phyloP scores from a whole-genome alignment of 1,284 basidiomycete genomes.

The Trametes versicolor region DNA sequence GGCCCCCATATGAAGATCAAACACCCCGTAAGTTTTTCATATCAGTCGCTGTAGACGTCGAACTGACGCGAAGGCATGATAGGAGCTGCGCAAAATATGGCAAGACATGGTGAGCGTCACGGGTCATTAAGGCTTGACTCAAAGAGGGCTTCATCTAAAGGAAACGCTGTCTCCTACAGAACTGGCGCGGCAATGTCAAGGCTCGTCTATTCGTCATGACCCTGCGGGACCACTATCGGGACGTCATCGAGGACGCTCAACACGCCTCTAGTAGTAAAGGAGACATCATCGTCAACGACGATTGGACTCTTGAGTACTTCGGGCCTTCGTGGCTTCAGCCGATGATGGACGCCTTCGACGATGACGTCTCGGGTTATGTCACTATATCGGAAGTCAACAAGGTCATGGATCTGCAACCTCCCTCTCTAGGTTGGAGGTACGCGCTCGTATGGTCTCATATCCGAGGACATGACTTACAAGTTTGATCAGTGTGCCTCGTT shows the following conservation, averaged over 20 bases:
- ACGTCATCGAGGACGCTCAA: slow-evolving; percentile 24
- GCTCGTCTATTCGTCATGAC: slow-evolving; percentile 27
- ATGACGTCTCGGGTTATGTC: slow-evolving; percentile 45
- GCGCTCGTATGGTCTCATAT: neutral
- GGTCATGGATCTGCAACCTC: slow-evolving; percentile 24
- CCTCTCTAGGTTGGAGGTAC: slow-evolving; percentile 27
- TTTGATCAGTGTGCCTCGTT: slow-evolving; percentile 22
- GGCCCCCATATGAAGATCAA: slow-evolving; percentile 41
- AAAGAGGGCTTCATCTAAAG: too few species aligned
- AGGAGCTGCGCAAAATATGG: slow-evolving; percentile 39
- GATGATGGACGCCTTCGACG: slow-evolving; percentile 45
- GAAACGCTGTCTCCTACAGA: slow-evolving; percentile 5
- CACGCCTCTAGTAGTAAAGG: neutral
- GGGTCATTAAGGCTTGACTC: too few species aligned
- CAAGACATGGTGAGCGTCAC: slow-evolving; percentile 40
- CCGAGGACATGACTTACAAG: neutral
- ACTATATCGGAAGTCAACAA: slow-evolving; percentile 42
- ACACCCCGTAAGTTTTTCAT: slow-evolving; percentile 32
- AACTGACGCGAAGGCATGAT: slow-evolving; percentile 34
- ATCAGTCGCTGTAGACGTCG: slow-evolving; percentile 10
- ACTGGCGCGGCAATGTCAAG: slow-evolving; percentile 29
- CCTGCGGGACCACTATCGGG: slow-evolving; percentile 42
- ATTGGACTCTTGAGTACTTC: slow-evolving; percentile 37
- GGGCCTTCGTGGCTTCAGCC: slow-evolving; percentile 29
- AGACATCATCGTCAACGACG: slow-evolving; percentile 20